Percentiles rank a stretch among this genome's conserved stretches.
Conservation (phyloP, 2,329 filamentous ascomycete genomes). For the Aspergillus chevalieri region DNA sequence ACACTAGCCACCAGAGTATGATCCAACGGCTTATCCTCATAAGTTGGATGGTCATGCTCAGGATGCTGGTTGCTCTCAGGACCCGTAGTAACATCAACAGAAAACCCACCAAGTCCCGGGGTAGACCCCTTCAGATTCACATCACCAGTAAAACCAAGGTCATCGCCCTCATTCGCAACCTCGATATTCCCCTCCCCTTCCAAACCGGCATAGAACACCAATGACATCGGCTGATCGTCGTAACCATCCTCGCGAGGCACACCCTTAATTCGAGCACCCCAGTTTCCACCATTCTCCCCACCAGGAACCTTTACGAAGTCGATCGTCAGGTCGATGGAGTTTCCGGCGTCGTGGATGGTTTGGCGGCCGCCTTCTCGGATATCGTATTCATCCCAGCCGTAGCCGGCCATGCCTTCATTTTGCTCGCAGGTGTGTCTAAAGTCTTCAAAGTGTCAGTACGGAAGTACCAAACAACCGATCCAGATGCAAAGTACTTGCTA, state of each 20-base stretch:
- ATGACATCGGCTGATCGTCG: slow-evolving; percentile 62
- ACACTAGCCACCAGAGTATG: slow-evolving; percentile 69
- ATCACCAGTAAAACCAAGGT: slow-evolving; percentile 52
- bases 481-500: background rate
- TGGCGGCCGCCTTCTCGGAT: slow-evolving; percentile 79
- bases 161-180: slow-evolving; percentile 49
- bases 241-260: slow-evolving; percentile 64
- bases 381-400: slow-evolving; percentile 98
- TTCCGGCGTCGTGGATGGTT: slow-evolving; percentile 82
- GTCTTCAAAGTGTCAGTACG: slow-evolving; percentile 46
- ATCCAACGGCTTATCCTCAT: slow-evolving; percentile 64
- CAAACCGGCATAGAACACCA: slow-evolving; percentile 76
- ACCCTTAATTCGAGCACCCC: slow-evolving; percentile 84
- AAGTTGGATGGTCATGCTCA: slow-evolving; percentile 55
- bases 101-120: slow-evolving; percentile 69
- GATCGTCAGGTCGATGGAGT: slow-evolving; percentile 83
- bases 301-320: slow-evolving; percentile 91
- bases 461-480: background rate
- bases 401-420: slow-evolving; percentile 85
- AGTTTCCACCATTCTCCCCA: slow-evolving; percentile 78
- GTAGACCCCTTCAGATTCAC: slow-evolving; percentile 68
- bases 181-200: slow-evolving; percentile 68
- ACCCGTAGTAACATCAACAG: slow-evolving; percentile 69
- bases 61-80: slow-evolving; percentile 56
- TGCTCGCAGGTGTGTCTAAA: slow-evolving; percentile 96